These are phyloP conservation scores for Pseudogymnoascus sp. DNA, from an alignment of 2,329 filamentous ascomycete species.

Conservation along the genomic window DNA sequence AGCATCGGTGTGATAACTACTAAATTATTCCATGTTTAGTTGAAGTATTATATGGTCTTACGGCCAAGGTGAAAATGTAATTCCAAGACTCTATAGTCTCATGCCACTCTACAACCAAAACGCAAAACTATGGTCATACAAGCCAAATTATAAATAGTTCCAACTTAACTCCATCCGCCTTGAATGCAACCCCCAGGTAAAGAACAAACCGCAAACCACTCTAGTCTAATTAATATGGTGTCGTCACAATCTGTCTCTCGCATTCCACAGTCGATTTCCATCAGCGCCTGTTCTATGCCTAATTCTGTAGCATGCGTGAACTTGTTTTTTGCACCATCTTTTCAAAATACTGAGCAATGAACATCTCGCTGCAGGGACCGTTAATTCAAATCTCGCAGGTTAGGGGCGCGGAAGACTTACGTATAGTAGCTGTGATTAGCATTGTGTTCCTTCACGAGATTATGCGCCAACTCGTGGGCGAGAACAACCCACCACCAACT, in stretches of 20 bases:
- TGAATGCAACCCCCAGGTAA: not conserved
- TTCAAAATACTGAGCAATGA: constrained; percentile 68
- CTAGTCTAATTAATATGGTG: not conserved
- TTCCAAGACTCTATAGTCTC: not conserved
- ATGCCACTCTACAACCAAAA: not conserved
- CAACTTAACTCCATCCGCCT: not conserved
- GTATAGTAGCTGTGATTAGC: constrained; percentile 77
- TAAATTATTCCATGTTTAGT: not conserved
- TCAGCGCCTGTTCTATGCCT: not conserved
- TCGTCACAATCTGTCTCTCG: not conserved
- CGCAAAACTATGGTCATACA: not conserved
- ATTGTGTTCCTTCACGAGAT: constrained; percentile 71
- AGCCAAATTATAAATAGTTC: not conserved
- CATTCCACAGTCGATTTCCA: not conserved
- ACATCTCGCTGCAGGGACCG: constrained; percentile 50
- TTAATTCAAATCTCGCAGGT: not conserved
- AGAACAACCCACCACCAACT: constrained; percentile 94
- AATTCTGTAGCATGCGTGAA: not conserved
- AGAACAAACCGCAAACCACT: not conserved
- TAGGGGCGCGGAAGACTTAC: constrained; percentile 32
- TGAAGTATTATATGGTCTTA: not conserved
- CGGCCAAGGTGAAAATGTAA: not conserved
- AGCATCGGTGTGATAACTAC: not conserved
- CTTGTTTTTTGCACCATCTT: constrained; percentile 47
- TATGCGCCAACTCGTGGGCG: constrained; percentile 93